These are phyloP conservation scores for Fusarium scirpi DNA, from an alignment of 2,329 filamentous ascomycete genomes.

Conservation along the genomic window DNA sequence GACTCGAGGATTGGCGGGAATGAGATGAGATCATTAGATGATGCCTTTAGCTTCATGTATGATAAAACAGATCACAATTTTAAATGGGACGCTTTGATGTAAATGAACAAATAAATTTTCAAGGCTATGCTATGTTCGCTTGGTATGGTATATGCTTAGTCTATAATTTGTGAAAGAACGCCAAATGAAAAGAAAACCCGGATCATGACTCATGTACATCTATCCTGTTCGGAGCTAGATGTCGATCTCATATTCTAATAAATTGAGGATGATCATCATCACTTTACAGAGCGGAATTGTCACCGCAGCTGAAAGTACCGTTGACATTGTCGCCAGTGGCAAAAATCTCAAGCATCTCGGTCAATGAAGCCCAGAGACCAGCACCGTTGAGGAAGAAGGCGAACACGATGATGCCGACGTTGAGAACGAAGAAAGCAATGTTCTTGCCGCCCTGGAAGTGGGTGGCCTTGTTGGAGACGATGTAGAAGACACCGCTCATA, in stretches of 20 bases:
- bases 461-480: background rate
- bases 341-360: conserved; percentile 31
- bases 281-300: conserved; percentile 7
- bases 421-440: conserved; percentile 33
- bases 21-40: background rate
- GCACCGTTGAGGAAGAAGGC: conserved; percentile 36
- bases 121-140: conserved; percentile 9
- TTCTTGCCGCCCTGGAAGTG: background rate
- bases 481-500: conserved; percentile 28
- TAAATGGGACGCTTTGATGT: background rate
- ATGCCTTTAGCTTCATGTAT: background rate
- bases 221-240: background rate
- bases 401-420: conserved; percentile 24
- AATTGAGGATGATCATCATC: background rate
- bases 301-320: conserved; percentile 27
- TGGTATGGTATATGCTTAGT: conserved; percentile 7
- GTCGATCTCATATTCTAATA: background rate
- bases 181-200: background rate
- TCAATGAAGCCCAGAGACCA: conserved; percentile 37
- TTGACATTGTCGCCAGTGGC: conserved; percentile 2
- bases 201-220: background rate
- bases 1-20: background rate
- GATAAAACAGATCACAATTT: background rate
- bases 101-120: background rate
- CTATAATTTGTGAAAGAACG: background rate